A percentile compares a stretch with the other conserved stretches of the same genome.
phyloP scores from a whole-genome alignment of 805 yeast genomes.

The Yarrowia divulgata region DNA sequence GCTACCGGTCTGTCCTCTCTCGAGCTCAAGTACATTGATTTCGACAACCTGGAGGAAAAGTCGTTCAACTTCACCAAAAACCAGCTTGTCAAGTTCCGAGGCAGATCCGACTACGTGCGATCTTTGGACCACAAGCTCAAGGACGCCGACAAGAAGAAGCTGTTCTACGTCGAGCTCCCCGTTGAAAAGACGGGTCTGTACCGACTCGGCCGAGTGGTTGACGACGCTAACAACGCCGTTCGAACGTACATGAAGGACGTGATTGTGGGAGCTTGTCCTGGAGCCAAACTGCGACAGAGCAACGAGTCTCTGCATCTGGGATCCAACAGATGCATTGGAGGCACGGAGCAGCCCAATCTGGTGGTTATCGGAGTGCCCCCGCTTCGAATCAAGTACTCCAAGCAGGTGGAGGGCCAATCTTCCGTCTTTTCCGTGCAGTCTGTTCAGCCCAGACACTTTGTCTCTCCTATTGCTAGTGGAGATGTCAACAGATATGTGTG shows the following conservation, averaged over 20 bases:
- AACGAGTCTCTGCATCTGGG: slow-evolving; percentile 48
- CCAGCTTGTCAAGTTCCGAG: slow-evolving; percentile 57
- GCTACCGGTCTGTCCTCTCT: slow-evolving; percentile 72
- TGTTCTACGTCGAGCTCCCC: slow-evolving; percentile 68
- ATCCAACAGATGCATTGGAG: slow-evolving; percentile 69
- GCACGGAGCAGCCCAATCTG: slow-evolving; percentile 59
- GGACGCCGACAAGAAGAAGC: slow-evolving; percentile 39
- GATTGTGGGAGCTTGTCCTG: slow-evolving; percentile 78
- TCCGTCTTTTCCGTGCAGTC: slow-evolving; percentile 54
- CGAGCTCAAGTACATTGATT: slow-evolving; percentile 67
- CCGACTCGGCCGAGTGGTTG: slow-evolving; percentile 70
- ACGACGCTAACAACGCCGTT: slow-evolving; percentile 63
- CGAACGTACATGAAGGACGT: slow-evolving; percentile 68
- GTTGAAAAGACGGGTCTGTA: slow-evolving; percentile 78
- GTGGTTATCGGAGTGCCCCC: slow-evolving; percentile 82
- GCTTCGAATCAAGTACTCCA: slow-evolving; percentile 60
- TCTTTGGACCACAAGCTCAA: slow-evolving; percentile 22
- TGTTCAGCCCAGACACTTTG: slow-evolving; percentile 59
- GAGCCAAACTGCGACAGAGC: slow-evolving; percentile 59
- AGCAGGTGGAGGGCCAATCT: slow-evolving; percentile 52
- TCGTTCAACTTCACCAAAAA: slow-evolving; percentile 62
- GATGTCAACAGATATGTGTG: slow-evolving; percentile 41
- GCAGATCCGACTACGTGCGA: slow-evolving; percentile 41
- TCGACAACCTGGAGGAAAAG: slow-evolving; percentile 58
- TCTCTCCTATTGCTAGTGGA: slow-evolving; percentile 47